These are phyloP conservation scores for Lepiota venenata DNA, from an alignment of 768 basidiomycete genomes.

Conservation along the genomic window DNA sequence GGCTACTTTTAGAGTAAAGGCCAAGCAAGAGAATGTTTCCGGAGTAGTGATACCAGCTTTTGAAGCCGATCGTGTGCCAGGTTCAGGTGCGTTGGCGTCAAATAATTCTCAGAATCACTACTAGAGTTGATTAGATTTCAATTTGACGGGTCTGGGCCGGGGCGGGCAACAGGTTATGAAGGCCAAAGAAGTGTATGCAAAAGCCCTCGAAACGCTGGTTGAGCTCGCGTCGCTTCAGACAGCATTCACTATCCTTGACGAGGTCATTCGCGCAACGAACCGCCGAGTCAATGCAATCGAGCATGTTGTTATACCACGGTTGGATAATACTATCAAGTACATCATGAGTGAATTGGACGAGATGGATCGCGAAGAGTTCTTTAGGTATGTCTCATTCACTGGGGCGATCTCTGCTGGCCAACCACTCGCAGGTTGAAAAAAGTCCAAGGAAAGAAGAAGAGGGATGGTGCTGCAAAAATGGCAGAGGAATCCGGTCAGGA, in stretches of 20 bases:
- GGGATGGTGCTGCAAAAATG: conserved; percentile 52
- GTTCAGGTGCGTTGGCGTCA: conserved; percentile 56
- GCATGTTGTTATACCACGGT: conserved; percentile 90
- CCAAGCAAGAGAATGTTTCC: conserved; percentile 97
- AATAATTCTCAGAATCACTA: background rate
- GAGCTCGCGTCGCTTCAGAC: conserved; percentile 97
- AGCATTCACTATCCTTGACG: conserved; percentile 97
- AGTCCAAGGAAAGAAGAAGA: conserved; percentile 96
- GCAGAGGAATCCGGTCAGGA: conserved; percentile 23
- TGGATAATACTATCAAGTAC: conserved; percentile 98
- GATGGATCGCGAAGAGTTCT: conserved; percentile 97
- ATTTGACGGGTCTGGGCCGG: conserved; percentile 92
- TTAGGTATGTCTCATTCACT: conserved; percentile 50
- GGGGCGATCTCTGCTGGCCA: background rate
- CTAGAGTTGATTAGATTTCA: conserved; percentile 64
- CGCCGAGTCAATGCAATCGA: conserved; percentile 98
- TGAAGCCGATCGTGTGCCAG: conserved; percentile 82
- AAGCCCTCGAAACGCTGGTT: conserved; percentile 95
- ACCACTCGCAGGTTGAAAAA: conserved; percentile 74
- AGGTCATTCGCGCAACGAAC: conserved; percentile 99
- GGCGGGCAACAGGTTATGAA: conserved; percentile 95
- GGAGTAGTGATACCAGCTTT: conserved; percentile 96
- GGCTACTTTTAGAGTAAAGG: conserved; percentile 90
- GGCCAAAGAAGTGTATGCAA: conserved; percentile 96
- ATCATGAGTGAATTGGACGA: conserved; percentile 97